Evolutionary conservation across 345 rosid species (phyloP).

Genomic region (Eucalyptus pumila): DNA sequence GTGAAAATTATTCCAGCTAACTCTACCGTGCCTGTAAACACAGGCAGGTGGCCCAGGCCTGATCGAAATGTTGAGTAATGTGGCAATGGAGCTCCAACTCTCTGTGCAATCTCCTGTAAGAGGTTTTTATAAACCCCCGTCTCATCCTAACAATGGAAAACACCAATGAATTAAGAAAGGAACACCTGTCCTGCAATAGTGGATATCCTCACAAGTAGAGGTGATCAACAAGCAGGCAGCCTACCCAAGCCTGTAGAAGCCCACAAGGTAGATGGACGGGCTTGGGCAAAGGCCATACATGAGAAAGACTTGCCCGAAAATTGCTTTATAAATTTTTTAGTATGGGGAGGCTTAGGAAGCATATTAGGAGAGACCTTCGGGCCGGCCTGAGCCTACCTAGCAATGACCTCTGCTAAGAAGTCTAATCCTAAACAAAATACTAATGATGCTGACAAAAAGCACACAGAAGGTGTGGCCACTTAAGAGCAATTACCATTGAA

Average conservation of each 20-base stretch:
- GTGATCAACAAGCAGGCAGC: not conserved
- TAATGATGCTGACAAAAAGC: not conserved
- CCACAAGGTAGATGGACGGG: not conserved
- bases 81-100: constrained; percentile 92
- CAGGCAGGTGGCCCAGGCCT: constrained; percentile 95
- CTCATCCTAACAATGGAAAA: constrained; percentile 60
- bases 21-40: constrained; percentile 87
- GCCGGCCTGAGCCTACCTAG: not conserved
- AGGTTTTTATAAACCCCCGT: constrained; percentile 98
- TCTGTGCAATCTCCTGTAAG: constrained; percentile 90
- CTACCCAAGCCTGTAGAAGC: not conserved
- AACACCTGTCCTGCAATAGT: not conserved
- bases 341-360: not conserved
- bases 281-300: not conserved
- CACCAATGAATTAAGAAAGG: not conserved
- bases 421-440: not conserved
- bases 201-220: not conserved
- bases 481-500: not conserved
- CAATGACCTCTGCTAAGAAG: not conserved
- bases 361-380: not conserved
- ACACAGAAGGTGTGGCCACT: not conserved
- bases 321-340: not conserved
- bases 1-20: constrained; percentile 83
- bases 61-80: constrained; percentile 82
- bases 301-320: not conserved